Base-by-base conservation (phyloP, 2,329 filamentous ascomycete species). In the Trichoderma harzianum region DNA sequence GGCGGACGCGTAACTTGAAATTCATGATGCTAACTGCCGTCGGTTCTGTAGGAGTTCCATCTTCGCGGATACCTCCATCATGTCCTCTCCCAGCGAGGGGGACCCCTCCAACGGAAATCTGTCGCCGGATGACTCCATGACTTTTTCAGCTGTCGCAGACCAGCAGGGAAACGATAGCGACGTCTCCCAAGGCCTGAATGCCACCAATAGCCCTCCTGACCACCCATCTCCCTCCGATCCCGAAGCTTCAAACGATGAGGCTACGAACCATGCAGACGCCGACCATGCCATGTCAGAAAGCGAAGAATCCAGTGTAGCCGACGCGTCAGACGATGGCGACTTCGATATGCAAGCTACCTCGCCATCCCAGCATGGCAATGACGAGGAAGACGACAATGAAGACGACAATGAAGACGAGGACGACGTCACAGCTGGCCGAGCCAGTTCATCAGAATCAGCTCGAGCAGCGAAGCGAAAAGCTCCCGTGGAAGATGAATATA, bases 391-490 rank as follows among this genome's bases (percentile, higher is more conserved):
- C 26, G 57, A 69, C 3, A 36, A 78, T 63, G 66, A 69, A 34
- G 66, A 69, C 26, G 57, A 69, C 3, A 36, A 78, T 63, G 84
- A 86, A 68, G 83, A 81, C 70, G 81, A 78, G 65, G 82, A 84
- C 65, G 86, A 87, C 73, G 64, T 61, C 51, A 60, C 47, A 26
- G 55, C 69, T 16, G 87, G 87, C 75, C 84, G 87, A 77, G 93
- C 91, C 75, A 89, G 89, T 78, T 96, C 94, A 61, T 88, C 90
- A 77, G 91, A 91, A 77, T 93, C 91, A 57, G 87, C 87, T 74
- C 87, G 90, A 78, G 88, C 87, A 64, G 82, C 86, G 73, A 97
- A 97, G 86, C 92, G 94, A 82, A 92, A 93, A 83, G 82, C 86
- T 75, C 81, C 86, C 79, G 80, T 88, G 47, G 90, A 91, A 66